Conservation (phyloP, 208 protist species). For the Vickermania spadyakhi region DNA sequence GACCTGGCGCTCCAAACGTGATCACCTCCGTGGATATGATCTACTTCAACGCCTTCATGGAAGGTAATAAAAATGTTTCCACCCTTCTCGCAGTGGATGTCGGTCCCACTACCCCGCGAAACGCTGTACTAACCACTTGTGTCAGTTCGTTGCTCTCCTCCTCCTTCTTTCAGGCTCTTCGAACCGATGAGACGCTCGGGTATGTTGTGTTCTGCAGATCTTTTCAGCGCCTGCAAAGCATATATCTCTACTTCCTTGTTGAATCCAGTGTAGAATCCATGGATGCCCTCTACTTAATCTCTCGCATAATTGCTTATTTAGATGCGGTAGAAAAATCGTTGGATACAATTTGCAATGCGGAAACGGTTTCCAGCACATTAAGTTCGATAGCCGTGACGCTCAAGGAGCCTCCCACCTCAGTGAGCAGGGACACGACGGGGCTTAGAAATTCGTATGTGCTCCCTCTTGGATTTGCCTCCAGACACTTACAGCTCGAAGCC, state of each 20-base stretch:
- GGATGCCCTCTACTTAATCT: conserved; percentile 55
- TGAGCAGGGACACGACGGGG: neutral
- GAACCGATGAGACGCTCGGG: conserved; percentile 69
- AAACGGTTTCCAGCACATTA: conserved; percentile 10
- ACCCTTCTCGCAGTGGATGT: conserved; percentile 40
- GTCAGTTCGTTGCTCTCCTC: conserved; percentile 36
- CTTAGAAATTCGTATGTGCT: neutral
- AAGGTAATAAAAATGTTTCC: conserved; percentile 30
- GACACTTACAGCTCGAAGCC: neutral
- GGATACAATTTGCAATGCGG: conserved; percentile 22
- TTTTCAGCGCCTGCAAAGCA: conserved; percentile 9
- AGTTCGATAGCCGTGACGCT: neutral
- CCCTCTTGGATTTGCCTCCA: neutral
- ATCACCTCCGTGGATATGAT: conserved; percentile 25
- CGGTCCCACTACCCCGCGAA: conserved; percentile 33
- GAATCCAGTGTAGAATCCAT: conserved; percentile 45
- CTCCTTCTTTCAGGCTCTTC: conserved; percentile 60
- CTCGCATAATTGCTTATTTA: conserved; percentile 63
- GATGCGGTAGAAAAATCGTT: conserved; percentile 29
- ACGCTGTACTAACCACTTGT: conserved; percentile 22
- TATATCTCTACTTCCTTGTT: conserved; percentile 36
- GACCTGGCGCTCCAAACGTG: neutral
- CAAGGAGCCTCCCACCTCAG: neutral
- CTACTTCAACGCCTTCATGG: conserved; percentile 33
- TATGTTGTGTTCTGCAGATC: conserved; percentile 54